Conservation (phyloP, 2,329 filamentous ascomycete species). For the Sarocladium brachiariae region DNA sequence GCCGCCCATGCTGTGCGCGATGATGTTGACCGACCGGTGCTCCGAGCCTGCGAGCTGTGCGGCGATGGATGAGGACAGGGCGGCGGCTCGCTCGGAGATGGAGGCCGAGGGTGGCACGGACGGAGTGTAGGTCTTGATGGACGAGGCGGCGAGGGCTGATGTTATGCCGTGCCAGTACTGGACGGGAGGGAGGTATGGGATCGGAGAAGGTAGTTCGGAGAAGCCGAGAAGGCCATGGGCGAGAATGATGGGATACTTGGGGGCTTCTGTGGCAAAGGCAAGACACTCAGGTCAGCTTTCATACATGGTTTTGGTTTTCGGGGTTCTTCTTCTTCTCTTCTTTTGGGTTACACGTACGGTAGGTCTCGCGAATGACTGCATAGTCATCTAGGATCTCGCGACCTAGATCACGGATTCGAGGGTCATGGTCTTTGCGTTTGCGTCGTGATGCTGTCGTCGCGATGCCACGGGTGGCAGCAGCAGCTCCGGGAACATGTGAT, state of each 20-base stretch:
- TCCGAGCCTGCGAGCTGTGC: conserved; percentile 26
- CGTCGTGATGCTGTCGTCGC: conserved; percentile 10
- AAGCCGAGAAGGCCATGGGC: conserved; percentile 61
- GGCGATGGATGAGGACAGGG: conserved; percentile 49
- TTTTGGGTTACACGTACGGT: conserved; percentile 35
- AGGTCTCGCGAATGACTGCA: conserved; percentile 35
- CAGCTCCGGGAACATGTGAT: too few relatives aligned
- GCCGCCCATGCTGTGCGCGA: conserved; percentile 64
- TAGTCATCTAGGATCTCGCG: conserved; percentile 40
- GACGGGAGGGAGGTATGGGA: conserved; percentile 34
- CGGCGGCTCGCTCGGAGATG: conserved; percentile 53
- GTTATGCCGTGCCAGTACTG: conserved; percentile 61
- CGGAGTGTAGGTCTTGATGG: conserved; percentile 51
- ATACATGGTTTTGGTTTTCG: too few relatives aligned
- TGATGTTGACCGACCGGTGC: conserved; percentile 63
- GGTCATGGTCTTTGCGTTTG: conserved; percentile 24
- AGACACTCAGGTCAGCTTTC: too few relatives aligned
- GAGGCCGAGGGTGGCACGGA: conserved; percentile 54
- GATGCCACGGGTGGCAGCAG: neutral
- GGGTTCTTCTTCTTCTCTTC: too few relatives aligned
- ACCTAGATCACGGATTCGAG: conserved; percentile 33
- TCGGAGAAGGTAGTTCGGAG: conserved; percentile 42
- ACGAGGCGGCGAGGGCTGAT: conserved; percentile 47
- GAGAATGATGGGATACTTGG: conserved; percentile 56
- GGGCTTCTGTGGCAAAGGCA: conserved; percentile 42